These are phyloP conservation scores for Papiliotrema nemorosa DNA, from an alignment of 1,284 basidiomycete species.

Conservation along the genomic window DNA sequence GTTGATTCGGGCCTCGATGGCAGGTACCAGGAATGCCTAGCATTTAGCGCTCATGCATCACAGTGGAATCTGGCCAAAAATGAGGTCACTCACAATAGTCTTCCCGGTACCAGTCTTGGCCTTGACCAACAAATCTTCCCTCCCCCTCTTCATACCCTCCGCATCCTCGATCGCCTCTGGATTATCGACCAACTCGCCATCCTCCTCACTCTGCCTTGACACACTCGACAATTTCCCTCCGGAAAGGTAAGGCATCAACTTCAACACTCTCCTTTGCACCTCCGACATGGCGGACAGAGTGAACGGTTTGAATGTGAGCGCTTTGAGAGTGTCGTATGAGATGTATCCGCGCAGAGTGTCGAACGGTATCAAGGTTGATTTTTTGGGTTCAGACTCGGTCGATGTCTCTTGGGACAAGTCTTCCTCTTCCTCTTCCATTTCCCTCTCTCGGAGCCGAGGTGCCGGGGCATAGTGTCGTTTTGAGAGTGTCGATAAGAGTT, in stretches of 20 bases:
- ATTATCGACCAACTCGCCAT: constrained; percentile 19
- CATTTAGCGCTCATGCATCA: not conserved
- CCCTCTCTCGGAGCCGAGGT: not conserved
- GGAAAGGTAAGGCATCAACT: constrained; percentile 54
- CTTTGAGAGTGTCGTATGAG: constrained; percentile 56
- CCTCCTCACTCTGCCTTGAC: constrained; percentile 16
- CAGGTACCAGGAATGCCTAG: constrained; percentile 78
- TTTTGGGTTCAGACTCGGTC: not conserved
- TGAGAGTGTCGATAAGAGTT: not conserved
- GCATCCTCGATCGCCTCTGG: constrained; percentile 2
- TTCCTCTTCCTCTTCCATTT: not conserved
- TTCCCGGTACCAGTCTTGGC: constrained; percentile 95
- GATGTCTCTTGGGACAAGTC: not conserved
- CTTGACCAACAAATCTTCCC: constrained; percentile 44
- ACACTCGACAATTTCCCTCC: constrained; percentile 22
- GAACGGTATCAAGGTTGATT: constrained; percentile 47
- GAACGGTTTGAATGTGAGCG: constrained; percentile 68
- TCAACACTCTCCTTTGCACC: constrained; percentile 77
- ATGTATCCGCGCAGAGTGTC: constrained; percentile 52
- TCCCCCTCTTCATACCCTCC: constrained; percentile 14
- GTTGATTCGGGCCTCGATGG: constrained; percentile 68
- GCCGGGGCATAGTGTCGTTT: constrained; percentile 2
- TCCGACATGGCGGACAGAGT: constrained; percentile 70
- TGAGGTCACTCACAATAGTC: constrained; percentile 56
- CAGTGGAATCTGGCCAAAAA: not conserved